Base-by-base conservation (phyloP, 495 filamentous ascomycete species). In the Neurospora tetraspora region DNA sequence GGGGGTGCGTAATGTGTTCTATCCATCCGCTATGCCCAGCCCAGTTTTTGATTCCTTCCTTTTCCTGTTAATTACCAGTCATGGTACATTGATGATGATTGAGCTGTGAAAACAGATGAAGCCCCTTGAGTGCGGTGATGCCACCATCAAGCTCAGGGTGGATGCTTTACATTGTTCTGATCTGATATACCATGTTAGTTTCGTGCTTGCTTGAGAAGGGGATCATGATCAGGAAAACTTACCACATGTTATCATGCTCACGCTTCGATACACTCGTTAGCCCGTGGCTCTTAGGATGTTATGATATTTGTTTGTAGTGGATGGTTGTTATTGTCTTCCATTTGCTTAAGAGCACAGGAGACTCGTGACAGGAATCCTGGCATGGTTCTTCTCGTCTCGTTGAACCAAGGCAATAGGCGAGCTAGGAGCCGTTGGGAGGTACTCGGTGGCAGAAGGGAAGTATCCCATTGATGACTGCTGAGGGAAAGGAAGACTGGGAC, bases 351-450 rank as follows among this genome's bases (percentile, higher is more conserved):
- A 65, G 53, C 53, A 65, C 53, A 65, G 6, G 53, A 65, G 53
- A 2, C 53, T 65, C 1, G 53, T 65, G 53, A 65, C 53, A 12
- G 53, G 53, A 34, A 65, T 70, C 69, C 38, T 70, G 14, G 34
- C 69, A 38, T 39, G 68, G 40, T 68, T 70, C 27, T 40, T 73
- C 39, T 70, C 59, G 12, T 73, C 53, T 65, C 53, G 53, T 36
- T 34, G 38, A 42, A 70, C 43, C 38, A 69, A 40, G 10, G 69
- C 73, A 14, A 74, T 69, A 18, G 80, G 80, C 20, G 80, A 81
- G 73, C 72, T 82, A 12, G 79, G 79, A 20, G 77, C 80, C 20
- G 79, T 82, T 6, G 76, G 78, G 12, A 80, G 53, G 12, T 80
- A 75, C 14, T 78, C 71, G 43, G 69, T 68, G 73, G 71, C 75